Base-by-base conservation (phyloP, 2,329 filamentous ascomycete species). In the Lachnellula occidentalis region DNA sequence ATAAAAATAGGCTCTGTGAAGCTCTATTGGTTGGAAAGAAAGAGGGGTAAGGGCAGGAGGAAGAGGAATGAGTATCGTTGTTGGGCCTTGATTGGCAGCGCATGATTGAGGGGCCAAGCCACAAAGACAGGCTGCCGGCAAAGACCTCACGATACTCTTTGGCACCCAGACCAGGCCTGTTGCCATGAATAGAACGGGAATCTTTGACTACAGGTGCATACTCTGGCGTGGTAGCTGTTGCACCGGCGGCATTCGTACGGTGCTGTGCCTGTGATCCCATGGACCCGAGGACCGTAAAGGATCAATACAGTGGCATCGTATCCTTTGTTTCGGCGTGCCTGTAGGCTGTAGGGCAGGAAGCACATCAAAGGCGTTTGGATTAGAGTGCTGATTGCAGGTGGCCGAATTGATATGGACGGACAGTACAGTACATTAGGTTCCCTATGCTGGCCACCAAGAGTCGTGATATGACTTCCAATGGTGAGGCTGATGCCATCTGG, bases 101-200 rank as follows among this genome's bases (percentile, higher is more conserved):
- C 54, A 56, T 55, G 37, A 46, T 51, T 55, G 51, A 22, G 37
- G 53, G 39, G 53, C 49, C 39, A 48, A 43, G 54, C 54, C 54
- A 51, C 48, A 37, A 31, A 22, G 45, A 14, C 15, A 47, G 27
- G 45, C 21, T 17, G 45, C 21, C 19, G 24, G 45, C 45, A 9
- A 34, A 22, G 17, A 47, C 36, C 36, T 14, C 6, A n/a, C n/a
- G 36, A 37, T 37, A 9, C n/a, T 5, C n/a, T n/a, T n/a, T n/a
- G n/a, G n/a, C n/a, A n/a, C n/a, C 22, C 22, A 24, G 22, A 5
- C 24, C 24, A 27, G 24, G 24, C 24, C 24, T 27, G 24, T 27
- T 50, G 34, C 48, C 36, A 45, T 21, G 21, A 45, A 24, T 31
- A 37, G 36, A 27, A 24, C 6, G 22, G 22, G 22, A 24, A 37